A percentile compares a stretch with the other conserved stretches of the same genome.
Evolutionary conservation across 2,329 filamentous ascomycete genomes (phyloP).

Genomic region (Nannizziopsis arthrosporioides): DNA sequence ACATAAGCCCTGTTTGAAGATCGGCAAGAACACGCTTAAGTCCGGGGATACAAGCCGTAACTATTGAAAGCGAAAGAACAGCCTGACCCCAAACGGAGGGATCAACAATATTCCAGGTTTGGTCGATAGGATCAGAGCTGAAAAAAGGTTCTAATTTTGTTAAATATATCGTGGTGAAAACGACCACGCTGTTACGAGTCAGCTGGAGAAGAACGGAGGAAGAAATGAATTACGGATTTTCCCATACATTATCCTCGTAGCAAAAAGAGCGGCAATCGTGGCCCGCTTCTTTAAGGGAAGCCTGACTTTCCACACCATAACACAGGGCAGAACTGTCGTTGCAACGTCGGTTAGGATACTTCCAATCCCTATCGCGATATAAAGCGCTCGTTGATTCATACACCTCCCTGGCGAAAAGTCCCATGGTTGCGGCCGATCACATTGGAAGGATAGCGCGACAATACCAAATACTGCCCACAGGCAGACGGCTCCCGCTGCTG

Average conservation of each 20-base stretch:
- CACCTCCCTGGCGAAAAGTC: slow-evolving; percentile 16
- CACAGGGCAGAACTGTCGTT: slow-evolving; percentile 16
- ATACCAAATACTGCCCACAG: slow-evolving; percentile 17
- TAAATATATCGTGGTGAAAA: slow-evolving; percentile 15
- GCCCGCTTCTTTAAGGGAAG: slow-evolving; percentile 14
- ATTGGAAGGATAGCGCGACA: slow-evolving; percentile 18
- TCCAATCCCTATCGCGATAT: slow-evolving; percentile 14
- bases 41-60: slow-evolving; percentile 20
- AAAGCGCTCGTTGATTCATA: slow-evolving; percentile 18
- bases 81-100: slow-evolving; percentile 18
- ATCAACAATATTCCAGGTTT: slow-evolving; percentile 16
- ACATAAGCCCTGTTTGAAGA: slow-evolving; percentile 19
- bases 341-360: slow-evolving; percentile 19
- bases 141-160: slow-evolving; percentile 15
- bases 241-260: slow-evolving; percentile 17
- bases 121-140: slow-evolving; percentile 14
- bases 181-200: slow-evolving; percentile 13
- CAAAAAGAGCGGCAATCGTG: slow-evolving; percentile 18
- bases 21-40: slow-evolving; percentile 19
- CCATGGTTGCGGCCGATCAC: slow-evolving; percentile 17
- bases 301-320: slow-evolving; percentile 19
- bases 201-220: slow-evolving; percentile 8
- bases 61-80: slow-evolving; percentile 18
- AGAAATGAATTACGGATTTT: background rate
- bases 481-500: slow-evolving; percentile 13